These are phyloP conservation scores for Phytophthora brassicae DNA, from an alignment of 352 stramenopile genomes.

Conservation along the genomic window DNA sequence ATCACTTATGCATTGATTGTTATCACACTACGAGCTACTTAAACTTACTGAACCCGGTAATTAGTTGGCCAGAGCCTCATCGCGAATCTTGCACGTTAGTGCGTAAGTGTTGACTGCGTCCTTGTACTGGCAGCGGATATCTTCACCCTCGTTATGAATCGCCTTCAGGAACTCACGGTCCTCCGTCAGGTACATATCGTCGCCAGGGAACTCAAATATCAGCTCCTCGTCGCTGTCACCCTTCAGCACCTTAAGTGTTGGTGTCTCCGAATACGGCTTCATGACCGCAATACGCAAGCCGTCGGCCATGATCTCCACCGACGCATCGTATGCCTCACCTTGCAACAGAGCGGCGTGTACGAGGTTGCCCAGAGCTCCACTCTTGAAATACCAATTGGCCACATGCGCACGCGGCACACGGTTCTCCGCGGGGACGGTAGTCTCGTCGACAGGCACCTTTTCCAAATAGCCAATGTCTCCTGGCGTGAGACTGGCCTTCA, in stretches of 20 bases:
- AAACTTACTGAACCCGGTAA: not conserved
- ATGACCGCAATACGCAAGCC: conserved; percentile 37
- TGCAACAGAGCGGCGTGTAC: conserved; percentile 41
- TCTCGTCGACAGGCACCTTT: conserved; percentile 40
- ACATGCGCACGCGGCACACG: conserved; percentile 38
- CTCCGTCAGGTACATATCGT: conserved; percentile 49
- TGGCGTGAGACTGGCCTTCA: conserved; percentile 41
- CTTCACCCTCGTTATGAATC: conserved; percentile 22
- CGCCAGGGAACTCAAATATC: conserved; percentile 35
- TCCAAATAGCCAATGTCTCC: conserved; percentile 33
- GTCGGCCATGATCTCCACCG: conserved; percentile 40
- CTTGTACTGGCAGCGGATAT: conserved; percentile 34
- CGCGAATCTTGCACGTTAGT: conserved; percentile 45
- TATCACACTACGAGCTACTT: not conserved
- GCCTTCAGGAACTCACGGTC: conserved; percentile 40
- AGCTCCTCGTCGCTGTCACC: conserved; percentile 33
- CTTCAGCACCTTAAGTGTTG: conserved; percentile 34
- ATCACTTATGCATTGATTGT: not conserved
- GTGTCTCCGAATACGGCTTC: conserved; percentile 42
- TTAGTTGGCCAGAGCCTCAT: conserved; percentile 36
- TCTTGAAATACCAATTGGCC: conserved; percentile 43
- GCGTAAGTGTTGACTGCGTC: conserved; percentile 42
- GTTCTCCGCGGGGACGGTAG: conserved; percentile 22
- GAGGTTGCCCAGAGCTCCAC: conserved; percentile 32
- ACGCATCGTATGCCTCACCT: conserved; percentile 34